These are phyloP conservation scores for Exophiala lecanii-corni DNA, from an alignment of 2,329 filamentous ascomycete species.

Conservation along the genomic window DNA sequence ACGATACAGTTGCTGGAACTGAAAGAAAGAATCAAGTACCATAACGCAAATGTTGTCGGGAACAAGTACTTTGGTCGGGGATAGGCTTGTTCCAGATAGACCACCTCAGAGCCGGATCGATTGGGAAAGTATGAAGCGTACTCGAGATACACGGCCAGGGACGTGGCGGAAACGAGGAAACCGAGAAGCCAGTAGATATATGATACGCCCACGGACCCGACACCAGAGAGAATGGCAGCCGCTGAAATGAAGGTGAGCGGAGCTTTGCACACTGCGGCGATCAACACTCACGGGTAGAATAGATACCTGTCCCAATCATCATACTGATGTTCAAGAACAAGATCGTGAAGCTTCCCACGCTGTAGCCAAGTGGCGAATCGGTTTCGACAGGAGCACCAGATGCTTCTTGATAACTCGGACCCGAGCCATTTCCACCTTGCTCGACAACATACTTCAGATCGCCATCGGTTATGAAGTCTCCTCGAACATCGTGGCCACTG, in stretches of 20 bases:
- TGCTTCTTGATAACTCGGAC: constrained; percentile 56
- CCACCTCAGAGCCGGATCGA: constrained; percentile 61
- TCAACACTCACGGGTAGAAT: constrained; percentile 44
- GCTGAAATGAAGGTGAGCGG: too few relatives aligned
- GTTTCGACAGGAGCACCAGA: constrained; percentile 58
- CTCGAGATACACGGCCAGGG: constrained; percentile 59
- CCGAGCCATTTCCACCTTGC: constrained; percentile 44
- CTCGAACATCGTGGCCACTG: constrained; percentile 18
- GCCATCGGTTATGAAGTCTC: constrained; percentile 31
- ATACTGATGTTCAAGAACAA: constrained; percentile 39
- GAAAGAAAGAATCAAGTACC: constrained; percentile 60
- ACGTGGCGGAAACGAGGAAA: constrained; percentile 52
- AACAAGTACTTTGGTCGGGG: constrained; percentile 61
- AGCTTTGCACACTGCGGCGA: too few relatives aligned
- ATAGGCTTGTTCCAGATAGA: constrained; percentile 64
- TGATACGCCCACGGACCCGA: constrained; percentile 58
- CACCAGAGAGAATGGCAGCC: constrained; percentile 46
- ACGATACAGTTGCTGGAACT: constrained; percentile 63
- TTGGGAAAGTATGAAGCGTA: constrained; percentile 62
- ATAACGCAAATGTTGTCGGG: constrained; percentile 60
- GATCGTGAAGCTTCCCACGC: constrained; percentile 52
- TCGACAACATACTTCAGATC: constrained; percentile 40
- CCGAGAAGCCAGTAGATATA: constrained; percentile 63
- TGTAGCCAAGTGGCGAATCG: constrained; percentile 55
- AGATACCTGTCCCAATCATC: constrained; percentile 61